These are phyloP conservation scores for Tetracentron sinense DNA, from an alignment of 164 flowering plant species.

Conservation along the genomic window DNA sequence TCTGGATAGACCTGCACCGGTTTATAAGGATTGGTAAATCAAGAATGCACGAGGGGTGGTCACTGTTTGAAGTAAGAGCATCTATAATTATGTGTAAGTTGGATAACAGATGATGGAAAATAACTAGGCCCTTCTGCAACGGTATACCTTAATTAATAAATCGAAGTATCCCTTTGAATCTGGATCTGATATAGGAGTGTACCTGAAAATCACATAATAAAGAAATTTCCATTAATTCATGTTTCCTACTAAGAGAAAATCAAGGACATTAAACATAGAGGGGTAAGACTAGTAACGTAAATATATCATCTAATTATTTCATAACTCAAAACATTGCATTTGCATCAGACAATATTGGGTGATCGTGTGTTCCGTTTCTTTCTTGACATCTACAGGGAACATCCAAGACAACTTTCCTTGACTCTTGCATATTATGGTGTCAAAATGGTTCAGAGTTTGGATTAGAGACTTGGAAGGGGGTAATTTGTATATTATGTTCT, in stretches of 20 bases:
- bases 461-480: too few species aligned
- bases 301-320: not conserved
- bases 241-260: not conserved
- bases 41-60: not conserved
- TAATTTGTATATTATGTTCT: too few species aligned
- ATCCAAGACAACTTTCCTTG: too few species aligned
- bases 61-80: not conserved
- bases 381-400: too few species aligned
- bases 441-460: too few species aligned
- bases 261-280: not conserved
- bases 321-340: not conserved
- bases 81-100: not conserved
- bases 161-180: constrained; percentile 91
- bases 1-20: constrained; percentile 86
- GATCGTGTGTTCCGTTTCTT: not conserved
- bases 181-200: constrained; percentile 97
- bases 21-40: not conserved
- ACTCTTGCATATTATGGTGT: too few species aligned
- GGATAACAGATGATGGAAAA: constrained; percentile 1
- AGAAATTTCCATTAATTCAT: constrained; percentile 4
- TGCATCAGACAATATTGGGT: too few species aligned
- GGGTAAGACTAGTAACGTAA: not conserved
- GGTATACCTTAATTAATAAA: constrained; percentile 77
- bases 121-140: not conserved
- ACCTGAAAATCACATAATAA: constrained; percentile 41